Percentiles rank a stretch among this genome's conserved stretches.
Evolutionary conservation across 805 yeast genomes (phyloP).

Genomic region (Ogataea minuta): DNA sequence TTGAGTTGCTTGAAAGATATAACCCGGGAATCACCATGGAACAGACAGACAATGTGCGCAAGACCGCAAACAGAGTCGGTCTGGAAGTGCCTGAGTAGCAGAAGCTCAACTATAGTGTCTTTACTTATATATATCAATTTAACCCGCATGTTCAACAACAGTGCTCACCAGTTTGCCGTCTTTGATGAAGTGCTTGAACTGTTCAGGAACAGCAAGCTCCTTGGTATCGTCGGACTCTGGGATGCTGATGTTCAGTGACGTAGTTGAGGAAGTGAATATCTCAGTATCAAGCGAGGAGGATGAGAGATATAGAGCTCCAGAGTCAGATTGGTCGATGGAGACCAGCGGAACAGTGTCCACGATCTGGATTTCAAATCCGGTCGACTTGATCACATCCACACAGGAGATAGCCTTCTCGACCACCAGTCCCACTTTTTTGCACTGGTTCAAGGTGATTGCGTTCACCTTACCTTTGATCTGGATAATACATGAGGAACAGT

Average conservation of each 20-base stretch:
- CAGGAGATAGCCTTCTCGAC: constrained; percentile 85
- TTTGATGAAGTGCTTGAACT: constrained; percentile 68
- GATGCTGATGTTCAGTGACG: constrained; percentile 80
- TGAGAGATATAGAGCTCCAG: constrained; percentile 77
- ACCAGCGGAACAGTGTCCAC: constrained; percentile 80
- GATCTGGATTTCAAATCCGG: constrained; percentile 80
- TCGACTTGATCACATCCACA: constrained; percentile 79
- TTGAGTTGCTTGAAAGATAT: constrained; percentile 77
- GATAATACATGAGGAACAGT: constrained; percentile 68
- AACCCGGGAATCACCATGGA: constrained; percentile 79
- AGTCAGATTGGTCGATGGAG: constrained; percentile 84
- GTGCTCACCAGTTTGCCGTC: constrained; percentile 62
- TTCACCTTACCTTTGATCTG: constrained; percentile 90
- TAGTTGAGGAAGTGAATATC: constrained; percentile 78
- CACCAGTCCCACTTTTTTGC: constrained; percentile 71
- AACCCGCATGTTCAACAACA: constrained; percentile 84
- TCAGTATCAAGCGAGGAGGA: constrained; percentile 71
- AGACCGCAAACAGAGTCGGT: constrained; percentile 89
- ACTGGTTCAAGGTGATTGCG: constrained; percentile 76
- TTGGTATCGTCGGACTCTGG: constrained; percentile 75
- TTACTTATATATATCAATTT: constrained; percentile 14
- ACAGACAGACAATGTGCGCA: constrained; percentile 73
- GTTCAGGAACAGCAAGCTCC: constrained; percentile 90
- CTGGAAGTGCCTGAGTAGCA: constrained; percentile 55
- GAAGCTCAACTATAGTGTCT: not conserved